Percentiles rank a stretch among this genome's conserved stretches.
Conservation (phyloP, 352 stramenopile genomes). For the Pythium dissimile region DNA sequence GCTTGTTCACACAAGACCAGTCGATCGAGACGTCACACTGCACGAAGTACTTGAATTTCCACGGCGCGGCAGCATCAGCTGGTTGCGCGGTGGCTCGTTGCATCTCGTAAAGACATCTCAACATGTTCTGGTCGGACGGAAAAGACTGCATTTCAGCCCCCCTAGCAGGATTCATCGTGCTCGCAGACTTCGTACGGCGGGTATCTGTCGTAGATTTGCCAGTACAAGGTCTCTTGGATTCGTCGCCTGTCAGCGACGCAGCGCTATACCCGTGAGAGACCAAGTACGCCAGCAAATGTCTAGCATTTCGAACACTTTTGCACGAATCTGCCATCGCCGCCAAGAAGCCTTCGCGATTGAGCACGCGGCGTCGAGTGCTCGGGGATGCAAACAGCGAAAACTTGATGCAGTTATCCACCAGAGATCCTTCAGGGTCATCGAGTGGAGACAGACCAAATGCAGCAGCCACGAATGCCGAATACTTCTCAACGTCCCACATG, state of each 20-base stretch:
- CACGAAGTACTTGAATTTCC: slow-evolving; percentile 73
- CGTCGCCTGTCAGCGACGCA: slow-evolving; percentile 12
- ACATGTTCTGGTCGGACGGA: slow-evolving; percentile 64
- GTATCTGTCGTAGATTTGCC: neutral
- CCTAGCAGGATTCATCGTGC: neutral
- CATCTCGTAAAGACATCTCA: slow-evolving; percentile 71
- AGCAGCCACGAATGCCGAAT: slow-evolving; percentile 42
- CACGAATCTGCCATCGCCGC: slow-evolving; percentile 11
- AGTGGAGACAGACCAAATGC: slow-evolving; percentile 8
- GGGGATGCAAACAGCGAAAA: slow-evolving; percentile 39
- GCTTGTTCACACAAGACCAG: slow-evolving; percentile 27
- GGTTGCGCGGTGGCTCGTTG: slow-evolving; percentile 18
- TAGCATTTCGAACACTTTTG: slow-evolving; percentile 5
- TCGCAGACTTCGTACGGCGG: neutral
- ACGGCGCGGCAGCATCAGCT: slow-evolving; percentile 29
- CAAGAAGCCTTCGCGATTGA: slow-evolving; percentile 20
- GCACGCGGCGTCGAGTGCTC: neutral
- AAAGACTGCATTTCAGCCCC: slow-evolving; percentile 27
- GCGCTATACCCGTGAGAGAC: slow-evolving; percentile 1
- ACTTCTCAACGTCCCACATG: slow-evolving; percentile 65
- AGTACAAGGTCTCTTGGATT: slow-evolving; percentile 7
- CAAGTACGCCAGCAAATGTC: slow-evolving; percentile 11
- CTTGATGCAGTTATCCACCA: slow-evolving; percentile 45
- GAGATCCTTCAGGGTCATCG: slow-evolving; percentile 18
- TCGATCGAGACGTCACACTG: slow-evolving; percentile 69